Evolutionary conservation across 352 stramenopile species (phyloP).

Genomic region (Thalassiosira exigua): DNA sequence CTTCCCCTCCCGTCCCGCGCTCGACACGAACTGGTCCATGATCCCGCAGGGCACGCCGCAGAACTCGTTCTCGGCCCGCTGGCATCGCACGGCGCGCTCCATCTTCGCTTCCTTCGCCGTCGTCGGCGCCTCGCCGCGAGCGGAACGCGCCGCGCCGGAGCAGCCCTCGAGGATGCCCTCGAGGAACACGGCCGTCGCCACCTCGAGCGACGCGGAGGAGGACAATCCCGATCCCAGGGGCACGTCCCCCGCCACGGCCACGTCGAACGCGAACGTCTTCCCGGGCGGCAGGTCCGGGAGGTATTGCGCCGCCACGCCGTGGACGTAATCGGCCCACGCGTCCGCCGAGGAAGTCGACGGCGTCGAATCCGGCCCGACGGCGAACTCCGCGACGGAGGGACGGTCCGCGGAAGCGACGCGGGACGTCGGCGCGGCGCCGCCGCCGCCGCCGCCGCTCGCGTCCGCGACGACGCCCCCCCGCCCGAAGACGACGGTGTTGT

Average conservation of each 20-base stretch:
- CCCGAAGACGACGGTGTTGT: conserved; percentile 72
- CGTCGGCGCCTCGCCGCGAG: conserved; percentile 26
- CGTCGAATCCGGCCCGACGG: conserved; percentile 7
- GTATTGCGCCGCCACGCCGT: conserved; percentile 92
- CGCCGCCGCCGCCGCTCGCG: not conserved
- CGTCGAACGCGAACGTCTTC: conserved; percentile 85
- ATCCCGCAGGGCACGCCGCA: conserved; percentile 60
- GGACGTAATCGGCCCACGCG: conserved; percentile 93
- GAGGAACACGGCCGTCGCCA: conserved; percentile 91
- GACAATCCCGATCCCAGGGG: conserved; percentile 92
- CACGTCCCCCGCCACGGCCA: conserved; percentile 90
- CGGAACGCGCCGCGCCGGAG: conserved; percentile 56
- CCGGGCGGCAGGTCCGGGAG: conserved; percentile 70
- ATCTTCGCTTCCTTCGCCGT: conserved; percentile 61
- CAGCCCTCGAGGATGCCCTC: conserved; percentile 86
- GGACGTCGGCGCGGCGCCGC: not conserved
- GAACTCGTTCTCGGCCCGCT: conserved; percentile 94
- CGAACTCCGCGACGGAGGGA: conserved; percentile 23
- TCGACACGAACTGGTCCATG: conserved; percentile 49
- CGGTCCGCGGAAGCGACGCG: conserved; percentile 39
- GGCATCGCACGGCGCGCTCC: conserved; percentile 90
- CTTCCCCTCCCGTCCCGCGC: conserved; percentile 87
- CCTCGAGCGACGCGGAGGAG: conserved; percentile 91
- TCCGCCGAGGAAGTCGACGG: conserved; percentile 19
- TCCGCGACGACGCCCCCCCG: conserved; percentile 85